These are phyloP conservation scores for Sphagnum magellanicum DNA, from an alignment of 228 moss, liverwort and hornwort species.

Conservation along the genomic window DNA sequence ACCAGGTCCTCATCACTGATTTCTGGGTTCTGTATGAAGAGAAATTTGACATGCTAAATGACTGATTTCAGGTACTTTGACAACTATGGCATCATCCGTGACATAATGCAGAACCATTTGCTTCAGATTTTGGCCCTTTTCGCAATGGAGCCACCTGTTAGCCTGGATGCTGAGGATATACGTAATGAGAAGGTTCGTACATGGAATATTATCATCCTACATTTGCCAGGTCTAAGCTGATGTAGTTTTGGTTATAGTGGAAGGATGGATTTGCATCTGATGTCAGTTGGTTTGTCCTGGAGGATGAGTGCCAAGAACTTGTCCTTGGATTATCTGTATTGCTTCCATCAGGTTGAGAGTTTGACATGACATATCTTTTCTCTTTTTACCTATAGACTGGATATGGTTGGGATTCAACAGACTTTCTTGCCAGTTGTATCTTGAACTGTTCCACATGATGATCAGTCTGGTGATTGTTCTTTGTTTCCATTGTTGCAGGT, in stretches of 20 bases:
- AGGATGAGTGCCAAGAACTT: background rate
- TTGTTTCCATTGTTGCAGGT: constrained; percentile 39
- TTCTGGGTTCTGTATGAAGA: background rate
- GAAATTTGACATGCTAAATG: background rate
- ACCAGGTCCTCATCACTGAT: background rate
- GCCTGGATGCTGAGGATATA: constrained; percentile 82
- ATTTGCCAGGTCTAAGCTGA: background rate
- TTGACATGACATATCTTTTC: too few relatives aligned
- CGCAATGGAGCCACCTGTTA: constrained; percentile 94
- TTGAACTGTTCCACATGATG: background rate
- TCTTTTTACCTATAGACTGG: background rate
- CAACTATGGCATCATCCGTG: constrained; percentile 53
- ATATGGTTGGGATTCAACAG: background rate
- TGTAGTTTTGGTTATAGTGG: too few relatives aligned
- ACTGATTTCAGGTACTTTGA: constrained; percentile 29
- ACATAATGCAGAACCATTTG: constrained; percentile 58
- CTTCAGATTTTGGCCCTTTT: constrained; percentile 78
- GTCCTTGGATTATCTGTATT: too few relatives aligned
- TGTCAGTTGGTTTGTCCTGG: background rate
- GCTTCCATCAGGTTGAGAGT: too few relatives aligned
- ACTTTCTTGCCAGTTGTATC: background rate
- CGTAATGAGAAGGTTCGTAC: constrained; percentile 72
- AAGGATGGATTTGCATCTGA: background rate
- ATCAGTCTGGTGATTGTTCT: background rate
- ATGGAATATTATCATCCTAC: background rate